Base-by-base conservation (phyloP, 164 flowering plant genomes). In the Tetrastigma voinierianum region DNA sequence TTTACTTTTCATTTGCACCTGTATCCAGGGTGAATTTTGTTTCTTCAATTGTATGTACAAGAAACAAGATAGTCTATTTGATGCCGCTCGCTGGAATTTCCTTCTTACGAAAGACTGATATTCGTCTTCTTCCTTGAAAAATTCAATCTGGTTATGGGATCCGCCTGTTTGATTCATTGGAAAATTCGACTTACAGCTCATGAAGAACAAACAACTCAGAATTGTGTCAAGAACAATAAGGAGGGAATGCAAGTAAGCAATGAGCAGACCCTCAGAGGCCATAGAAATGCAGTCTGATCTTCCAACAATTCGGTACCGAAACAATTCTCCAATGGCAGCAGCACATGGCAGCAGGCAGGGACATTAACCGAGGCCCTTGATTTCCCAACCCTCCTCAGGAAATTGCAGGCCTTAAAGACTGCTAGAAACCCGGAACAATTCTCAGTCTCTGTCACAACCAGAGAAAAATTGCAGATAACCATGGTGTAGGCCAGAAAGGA, bases 201-300 rank as follows among this genome's bases (percentile, higher is more conserved):
- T 82, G 80, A 67, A 72, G 46, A 86, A 83, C 7, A 70, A 15
- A 67, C 79, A 87, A 49, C 70, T 68, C 9, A 70, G 64, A 45
- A 87, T 67, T 9, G 87, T 77, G 43, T 89, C 95, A 14, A 85
- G 68, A 12, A 85, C 74, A 12, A 81, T 46, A 11, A 89, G 17
- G 32, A 86, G 23, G 1, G 91, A 80, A 72, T 85, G 84, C 57
- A 87, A 21, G 56, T 83, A 87, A 48, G 83, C 82, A 45, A 89
- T 77, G 52, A 89, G 61, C 5, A 81, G 40, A 3, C 80, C 89
- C 62, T 89, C 95, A 16, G 80, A 64, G 17, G 70, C 83, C 59
- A 77, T 40, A 8, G 72, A 59, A 16, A 32, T 32, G 51, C 48
- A 23, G 40, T 62, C 32, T 18, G 62, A 11, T 17, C 52, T 59